Base-by-base conservation (phyloP, 2,329 filamentous ascomycete genomes). In the Ampelomyces quisqualis region DNA sequence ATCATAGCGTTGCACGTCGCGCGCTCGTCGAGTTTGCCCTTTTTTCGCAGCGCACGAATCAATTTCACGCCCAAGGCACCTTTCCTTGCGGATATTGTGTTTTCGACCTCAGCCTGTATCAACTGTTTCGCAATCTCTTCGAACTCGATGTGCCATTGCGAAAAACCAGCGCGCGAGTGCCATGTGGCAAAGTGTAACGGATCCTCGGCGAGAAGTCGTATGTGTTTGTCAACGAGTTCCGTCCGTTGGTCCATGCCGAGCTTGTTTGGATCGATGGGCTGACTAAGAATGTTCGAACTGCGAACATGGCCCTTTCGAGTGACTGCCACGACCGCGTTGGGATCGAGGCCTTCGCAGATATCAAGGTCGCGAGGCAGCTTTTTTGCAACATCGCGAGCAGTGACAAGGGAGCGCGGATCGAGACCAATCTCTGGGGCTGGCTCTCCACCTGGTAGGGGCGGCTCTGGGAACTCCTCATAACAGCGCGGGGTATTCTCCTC, bases 21-120 rank as follows among this genome's bases (percentile, higher is more conserved):
- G 68, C 94, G 95, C 68, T 98, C 93, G 53, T 97, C 91, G n/a
- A 97, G 76, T 62, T 93, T 95, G 38, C 93, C 93, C 62, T 90
- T 89, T 43, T 86, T 84, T 26, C 86, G 80, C 14, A 98, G 77
- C 40, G 97, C 89, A 14, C 89, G 85, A 14, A 90, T 79, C n/a
- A 98, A 75, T 7, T 91, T 86, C 13, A 91, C 78, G 1, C 89
- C 89, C 32, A 86, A 76, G 6, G 80, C 79, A 6, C 89, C 90
- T 55, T 88, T 90, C 2, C 82, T 81, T 4, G 88, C 81, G 49
- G 86, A 80, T 40, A 97, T 85, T 28, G 90, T 84, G 10, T 84
- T 82, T 65, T 96, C 89, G 20, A 97, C 74, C 64, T 96, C 89
- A 5, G 79, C 72, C 57, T 90, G 84, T 30, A 86, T 83, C 22